Evolutionary conservation across 2,329 filamentous ascomycete genomes (phyloP), one percentile per base, ranked within the genome.

Genomic region (Scedosporium minutisporum): DNA sequence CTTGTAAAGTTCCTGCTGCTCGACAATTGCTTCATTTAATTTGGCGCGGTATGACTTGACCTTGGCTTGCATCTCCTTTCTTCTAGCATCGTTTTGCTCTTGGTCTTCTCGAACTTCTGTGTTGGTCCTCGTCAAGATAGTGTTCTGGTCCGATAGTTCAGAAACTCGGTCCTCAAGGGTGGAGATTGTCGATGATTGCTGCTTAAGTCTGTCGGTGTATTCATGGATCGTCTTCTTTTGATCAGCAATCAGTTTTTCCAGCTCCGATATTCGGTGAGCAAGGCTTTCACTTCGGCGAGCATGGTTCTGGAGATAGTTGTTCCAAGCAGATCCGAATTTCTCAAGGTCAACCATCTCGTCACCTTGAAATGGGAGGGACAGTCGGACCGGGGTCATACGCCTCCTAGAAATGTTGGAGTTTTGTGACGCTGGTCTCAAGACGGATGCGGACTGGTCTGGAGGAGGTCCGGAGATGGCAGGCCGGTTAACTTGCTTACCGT

Each of bases 1-100:
- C 3, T 64, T 67, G 65, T 73, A 80, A 1, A 82, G 70, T 4
- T 67, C 67, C 63, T 82, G 78, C 29, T 83, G 80, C 63, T 83
- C 80, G 1, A 66, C 64, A 7, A 78, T 76, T 1, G 77, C 76
- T 58, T 76, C 70, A 62, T 81, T 80, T n/a, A 83, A 67, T 16
- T 75, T 75, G 3, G 68, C 65, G 61, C 70, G 75, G 63, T 73
- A 76, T 1, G 66, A 66, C 5, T 68, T 69, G 53, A 73, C 68
- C 62, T 73, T 80, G 9, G 74, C 72, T 58, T 75, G 68, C 1
- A 78, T 64, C 21, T 67, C 69, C 6, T 63, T 62, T 2, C 75
- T 46, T 7, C 71, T 67, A 1, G 67, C 64, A 4, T 69, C 69
- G 1, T 74, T 68, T 0, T 67, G 63, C 3, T 67, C 64, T 1